These are phyloP conservation scores for Fusarium papillatum DNA, from an alignment of 2,329 filamentous ascomycete species.

Conservation along the genomic window DNA sequence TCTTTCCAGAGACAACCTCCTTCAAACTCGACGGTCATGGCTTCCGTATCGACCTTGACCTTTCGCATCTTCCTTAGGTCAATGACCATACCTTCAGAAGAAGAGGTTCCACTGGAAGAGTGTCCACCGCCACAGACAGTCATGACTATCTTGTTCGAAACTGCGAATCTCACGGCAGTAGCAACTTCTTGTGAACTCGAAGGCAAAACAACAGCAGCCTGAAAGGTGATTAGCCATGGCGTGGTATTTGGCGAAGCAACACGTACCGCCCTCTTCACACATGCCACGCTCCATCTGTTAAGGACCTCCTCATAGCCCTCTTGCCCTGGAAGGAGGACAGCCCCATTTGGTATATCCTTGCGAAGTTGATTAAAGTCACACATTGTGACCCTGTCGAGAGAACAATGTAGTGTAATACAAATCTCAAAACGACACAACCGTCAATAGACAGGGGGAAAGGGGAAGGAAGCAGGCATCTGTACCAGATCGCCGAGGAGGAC, in stretches of 20 bases:
- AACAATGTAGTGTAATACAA: neutral
- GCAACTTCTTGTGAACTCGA: slow-evolving; percentile 51
- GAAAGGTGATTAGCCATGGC: neutral
- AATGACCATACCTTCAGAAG: slow-evolving; percentile 66
- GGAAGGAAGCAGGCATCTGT: neutral
- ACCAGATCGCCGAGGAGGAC: slow-evolving; percentile 3
- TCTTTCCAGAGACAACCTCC: slow-evolving; percentile 67
- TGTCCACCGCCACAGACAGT: slow-evolving; percentile 69
- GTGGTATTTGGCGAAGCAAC: fast-evolving
- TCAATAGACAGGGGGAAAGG: neutral
- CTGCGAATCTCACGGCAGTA: slow-evolving; percentile 38
- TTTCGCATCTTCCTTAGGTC: slow-evolving; percentile 64
- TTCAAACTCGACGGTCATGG: slow-evolving; percentile 59
- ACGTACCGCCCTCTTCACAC: slow-evolving; percentile 50
- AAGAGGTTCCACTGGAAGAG: slow-evolving; percentile 64
- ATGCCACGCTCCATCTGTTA: slow-evolving; percentile 52
- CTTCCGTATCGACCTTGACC: slow-evolving; percentile 59
- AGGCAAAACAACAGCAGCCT: slow-evolving; percentile 58
- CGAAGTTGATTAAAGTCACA: slow-evolving; percentile 32
- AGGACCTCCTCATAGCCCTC: slow-evolving; percentile 49
- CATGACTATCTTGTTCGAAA: slow-evolving; percentile 57
- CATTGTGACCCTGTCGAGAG: slow-evolving; percentile 22
- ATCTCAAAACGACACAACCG: neutral
- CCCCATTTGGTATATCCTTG: slow-evolving; percentile 26
- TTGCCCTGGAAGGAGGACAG: slow-evolving; percentile 47